Evolutionary conservation across 108 stramenopile genomes (phyloP).

Genomic region (Stephanodiscus minutulus): DNA sequence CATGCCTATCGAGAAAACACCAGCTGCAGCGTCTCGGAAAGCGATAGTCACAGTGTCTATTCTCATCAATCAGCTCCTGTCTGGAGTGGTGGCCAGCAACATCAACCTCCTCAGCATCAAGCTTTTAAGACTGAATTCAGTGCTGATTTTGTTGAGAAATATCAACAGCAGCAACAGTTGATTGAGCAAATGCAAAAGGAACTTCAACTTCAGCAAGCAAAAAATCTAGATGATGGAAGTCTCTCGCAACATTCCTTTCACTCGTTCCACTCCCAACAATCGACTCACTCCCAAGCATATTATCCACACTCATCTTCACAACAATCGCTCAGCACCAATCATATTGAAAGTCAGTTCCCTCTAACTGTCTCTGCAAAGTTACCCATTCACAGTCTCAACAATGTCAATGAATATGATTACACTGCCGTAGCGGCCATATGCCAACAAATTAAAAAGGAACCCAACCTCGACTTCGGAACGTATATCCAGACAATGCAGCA

Average conservation of each 20-base stretch:
- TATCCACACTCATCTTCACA: constrained; percentile 19
- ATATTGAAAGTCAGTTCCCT: too few relatives aligned
- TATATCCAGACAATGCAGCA: constrained; percentile 42
- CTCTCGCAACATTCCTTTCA: constrained; percentile 28
- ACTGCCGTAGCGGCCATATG: constrained; percentile 5
- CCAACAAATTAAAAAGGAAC: constrained; percentile 29
- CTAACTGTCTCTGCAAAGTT: too few relatives aligned
- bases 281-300: constrained; percentile 46
- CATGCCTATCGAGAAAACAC: too few relatives aligned
- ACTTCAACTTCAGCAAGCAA: constrained; percentile 21
- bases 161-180: constrained; percentile 24
- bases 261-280: constrained; percentile 15
- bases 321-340: too few relatives aligned
- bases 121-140: constrained; percentile 2
- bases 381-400: not conserved
- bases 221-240: constrained; percentile 34
- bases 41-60: constrained; percentile 22
- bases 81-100: constrained; percentile 13
- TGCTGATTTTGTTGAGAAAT: constrained; percentile 4
- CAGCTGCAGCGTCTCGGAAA: too few relatives aligned
- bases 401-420: constrained; percentile 14
- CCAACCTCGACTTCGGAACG: constrained; percentile 26
- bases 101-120: constrained; percentile 21
- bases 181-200: constrained; percentile 21
- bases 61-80: constrained; percentile 45